A percentile compares a stretch with the other conserved stretches of the same genome.
Conservation (phyloP, 805 yeast genomes). For the Metschnikowia borealis region DNA sequence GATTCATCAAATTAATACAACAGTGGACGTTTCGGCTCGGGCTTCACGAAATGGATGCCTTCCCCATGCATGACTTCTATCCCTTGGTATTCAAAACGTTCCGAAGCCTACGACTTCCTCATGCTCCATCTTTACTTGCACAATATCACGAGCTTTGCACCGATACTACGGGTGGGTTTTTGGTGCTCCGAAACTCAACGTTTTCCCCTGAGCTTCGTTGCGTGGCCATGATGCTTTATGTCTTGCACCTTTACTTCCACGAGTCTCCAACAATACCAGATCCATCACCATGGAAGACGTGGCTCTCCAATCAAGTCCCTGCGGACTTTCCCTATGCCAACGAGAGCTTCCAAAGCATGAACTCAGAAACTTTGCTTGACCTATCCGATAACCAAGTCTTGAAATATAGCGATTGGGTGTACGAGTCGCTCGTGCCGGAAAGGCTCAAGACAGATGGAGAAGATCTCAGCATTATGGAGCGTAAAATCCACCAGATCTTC, state of each 20-base stretch:
- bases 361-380: conserved; percentile 30
- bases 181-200: conserved; percentile 4
- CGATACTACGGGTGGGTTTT: conserved; percentile 8
- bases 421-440: conserved; percentile 28
- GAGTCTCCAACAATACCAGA: conserved; percentile 9
- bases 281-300: conserved; percentile 19
- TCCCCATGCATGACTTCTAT: conserved; percentile 27
- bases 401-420: conserved; percentile 50
- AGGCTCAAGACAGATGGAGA: conserved; percentile 17
- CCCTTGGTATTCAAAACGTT: conserved; percentile 39
- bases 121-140: conserved; percentile 45
- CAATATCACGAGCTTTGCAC: conserved; percentile 25
- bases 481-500: conserved; percentile 32
- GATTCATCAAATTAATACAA: conserved; percentile 25
- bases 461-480: conserved; percentile 24
- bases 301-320: conserved; percentile 14
- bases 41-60: neutral
- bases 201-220: conserved; percentile 36
- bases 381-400: conserved; percentile 49
- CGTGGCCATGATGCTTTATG: conserved; percentile 27
- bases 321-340: conserved; percentile 8
- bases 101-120: conserved; percentile 41
- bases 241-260: conserved; percentile 28
- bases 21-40: conserved; percentile 7
- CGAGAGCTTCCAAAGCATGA: conserved; percentile 11